Evolutionary conservation across 129 eudicot species (phyloP), one percentile per base, ranked within the genome.

Genomic region (Silybum marianum): DNA sequence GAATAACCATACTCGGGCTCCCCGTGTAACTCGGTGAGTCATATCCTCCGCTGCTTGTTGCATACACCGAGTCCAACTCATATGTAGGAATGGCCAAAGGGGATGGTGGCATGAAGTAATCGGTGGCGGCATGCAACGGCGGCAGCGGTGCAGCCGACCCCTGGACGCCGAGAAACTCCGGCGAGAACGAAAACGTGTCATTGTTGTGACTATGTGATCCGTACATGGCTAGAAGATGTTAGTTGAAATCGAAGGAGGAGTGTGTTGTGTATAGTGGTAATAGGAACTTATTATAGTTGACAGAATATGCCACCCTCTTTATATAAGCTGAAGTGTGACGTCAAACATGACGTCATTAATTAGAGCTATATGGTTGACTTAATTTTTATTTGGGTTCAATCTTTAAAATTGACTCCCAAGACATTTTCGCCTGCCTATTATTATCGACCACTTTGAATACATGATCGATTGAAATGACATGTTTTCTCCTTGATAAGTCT

Each of bases 11-110:
- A 44, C 23, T 63, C 24, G 79, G 84, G 42, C 87, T 83, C 7
- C 69, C 44, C 1, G 79, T 18, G 72, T 78, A 83, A 72, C 86
- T 78, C 58, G 83, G 79, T 0, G 86, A 83, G 74, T 83, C 83
- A 46, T 83, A 83, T 9, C 83, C 79, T 62, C 83, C 86, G 18
- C 86, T 83, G 38, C 79, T 83, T 44, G 86, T 78, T 44, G 86
- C 83, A 72, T 74, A 83, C n/a, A 73, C 75, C 3, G 86, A 63
- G 51, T 83, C 86, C 74, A 83, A 42, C 63, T 83, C 86, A 13
- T 83, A 83, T 1, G 71, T 2, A 7, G 86, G 85, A 51, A 82
- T 82, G 77, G 78, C 77, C 18, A 82, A 23, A 70, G 77, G 67
- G 14, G 77, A 75, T 44, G 79, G 75, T 11, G 72, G 73, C 1